Base-by-base conservation (phyloP, 129 eudicot species). In the Daucus carota region DNA sequence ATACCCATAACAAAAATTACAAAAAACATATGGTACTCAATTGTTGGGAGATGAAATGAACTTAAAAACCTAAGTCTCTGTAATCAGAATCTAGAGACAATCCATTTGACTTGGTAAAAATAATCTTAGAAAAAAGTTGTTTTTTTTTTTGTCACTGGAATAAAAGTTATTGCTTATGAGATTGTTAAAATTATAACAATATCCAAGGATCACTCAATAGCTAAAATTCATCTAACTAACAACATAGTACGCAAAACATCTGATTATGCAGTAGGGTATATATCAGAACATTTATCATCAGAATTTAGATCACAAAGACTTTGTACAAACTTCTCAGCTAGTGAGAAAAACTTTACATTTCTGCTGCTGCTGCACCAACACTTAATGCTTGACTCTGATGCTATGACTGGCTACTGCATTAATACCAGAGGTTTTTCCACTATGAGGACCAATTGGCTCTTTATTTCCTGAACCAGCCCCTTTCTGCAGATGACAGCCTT, bases 361-460 rank as follows among this genome's bases (percentile, higher is more conserved):
- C 59, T 48, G 59, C 26, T 48, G 59, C 59, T 48, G 59, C 59
- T 17, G 59, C 24, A 6, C 59, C 76, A 74, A 31, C 26, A 50
- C 14, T 73, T 75, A 89, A 70, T 77, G 69, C 75, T 89, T 77
- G 81, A 90, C 87, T 83, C 94, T 83, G 80, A 84, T 73, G 47
- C 96, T 88, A 26, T 85, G 85, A 60, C 91, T 88, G 57, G 84
- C 74, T 12, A 78, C 66, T 1, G 90, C 79, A 74, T 88, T 88
- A 77, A 90, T 93, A 82, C 98, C 98, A 57, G 91, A 72, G 0
- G 81, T 48, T 87, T 93, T 92, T 16, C 98, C 96, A 50, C 89
- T 90, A 31, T 90, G 89, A 1, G 88, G 81, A 73, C 91, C 87
- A 8, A 72, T 70, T 1, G 86, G 84, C 78, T 74, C 85, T 75